phyloP scores from a whole-genome alignment of 2,329 filamentous ascomycete species.

The Arthrobotrys musiformis region DNA sequence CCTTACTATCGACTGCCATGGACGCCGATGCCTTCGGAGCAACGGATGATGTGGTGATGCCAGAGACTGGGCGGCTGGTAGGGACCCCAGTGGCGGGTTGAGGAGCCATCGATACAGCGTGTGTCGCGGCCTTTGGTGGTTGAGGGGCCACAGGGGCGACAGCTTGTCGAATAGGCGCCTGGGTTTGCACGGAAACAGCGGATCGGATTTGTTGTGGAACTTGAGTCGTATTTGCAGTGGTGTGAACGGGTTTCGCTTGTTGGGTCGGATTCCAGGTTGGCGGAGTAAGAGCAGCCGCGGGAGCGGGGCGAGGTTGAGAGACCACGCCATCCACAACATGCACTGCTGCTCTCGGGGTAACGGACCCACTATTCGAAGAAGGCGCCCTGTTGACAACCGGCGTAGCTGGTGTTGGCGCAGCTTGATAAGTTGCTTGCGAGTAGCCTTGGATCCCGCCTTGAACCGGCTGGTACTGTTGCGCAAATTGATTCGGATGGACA shows the following conservation, averaged over 20 bases:
- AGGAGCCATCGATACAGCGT: background rate
- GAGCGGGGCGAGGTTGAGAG: background rate
- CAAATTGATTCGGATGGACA: constrained; percentile 16
- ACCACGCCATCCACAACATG: background rate
- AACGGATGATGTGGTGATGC: background rate
- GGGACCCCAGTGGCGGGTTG: constrained; percentile 9
- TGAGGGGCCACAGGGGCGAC: constrained; percentile 1
- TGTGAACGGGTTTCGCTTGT: constrained; percentile 7
- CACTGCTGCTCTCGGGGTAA: background rate
- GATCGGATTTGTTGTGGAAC: constrained; percentile 13
- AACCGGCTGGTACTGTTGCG: constrained; percentile 40
- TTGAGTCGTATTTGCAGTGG: background rate
- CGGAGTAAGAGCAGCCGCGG: constrained; percentile 31
- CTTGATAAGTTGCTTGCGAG: constrained; percentile 16
- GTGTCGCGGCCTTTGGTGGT: background rate
- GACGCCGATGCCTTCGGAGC: background rate
- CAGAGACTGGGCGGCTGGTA: background rate
- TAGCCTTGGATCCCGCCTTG: constrained; percentile 5
- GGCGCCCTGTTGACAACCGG: constrained; percentile 1
- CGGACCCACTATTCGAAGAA: constrained; percentile 1
- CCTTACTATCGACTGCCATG: constrained; percentile 33
- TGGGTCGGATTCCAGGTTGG: constrained; percentile 47
- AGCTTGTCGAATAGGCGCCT: constrained; percentile 15
- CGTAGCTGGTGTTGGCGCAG: background rate
- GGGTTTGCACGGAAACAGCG: constrained; percentile 1